phyloP scores from a whole-genome alignment of 2,329 filamentous ascomycete species.

The Niveomyces coronatus region DNA sequence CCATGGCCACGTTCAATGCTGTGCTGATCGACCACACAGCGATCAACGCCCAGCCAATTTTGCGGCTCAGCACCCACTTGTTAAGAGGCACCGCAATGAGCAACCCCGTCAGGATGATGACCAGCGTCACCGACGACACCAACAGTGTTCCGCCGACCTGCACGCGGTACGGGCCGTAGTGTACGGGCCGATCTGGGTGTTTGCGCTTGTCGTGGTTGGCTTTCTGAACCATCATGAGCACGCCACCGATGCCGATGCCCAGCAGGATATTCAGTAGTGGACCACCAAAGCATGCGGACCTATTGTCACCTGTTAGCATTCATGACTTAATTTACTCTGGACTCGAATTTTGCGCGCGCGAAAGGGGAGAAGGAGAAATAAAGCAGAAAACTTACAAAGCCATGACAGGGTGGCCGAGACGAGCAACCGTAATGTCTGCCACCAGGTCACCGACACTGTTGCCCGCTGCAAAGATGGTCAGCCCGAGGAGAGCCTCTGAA shows the following conservation, averaged over 20 bases:
- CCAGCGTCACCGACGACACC: conserved; percentile 72
- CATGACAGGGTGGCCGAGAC: conserved; percentile 94
- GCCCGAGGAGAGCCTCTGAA: conserved; percentile 84
- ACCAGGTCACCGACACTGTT: conserved; percentile 93
- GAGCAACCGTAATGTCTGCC: conserved; percentile 86
- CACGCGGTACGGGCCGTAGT: conserved; percentile 71
- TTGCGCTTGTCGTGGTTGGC: conserved; percentile 56
- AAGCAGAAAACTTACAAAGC: conserved; percentile 46
- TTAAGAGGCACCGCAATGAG: conserved; percentile 76
- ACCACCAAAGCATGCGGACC: conserved; percentile 91
- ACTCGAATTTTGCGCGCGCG: conserved; percentile 16
- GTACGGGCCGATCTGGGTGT: conserved; percentile 53
- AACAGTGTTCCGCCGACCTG: conserved; percentile 76
- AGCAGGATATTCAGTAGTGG: conserved; percentile 96
- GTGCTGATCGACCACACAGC: conserved; percentile 74
- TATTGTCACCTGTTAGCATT: conserved; percentile 17
- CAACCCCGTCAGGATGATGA: conserved; percentile 69
- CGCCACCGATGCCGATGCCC: conserved; percentile 83
- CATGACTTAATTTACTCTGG: background rate
- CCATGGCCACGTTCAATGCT: conserved; percentile 68
- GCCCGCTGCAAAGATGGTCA: conserved; percentile 93
- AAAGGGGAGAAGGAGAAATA: background rate
- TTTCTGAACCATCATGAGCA: conserved; percentile 71
- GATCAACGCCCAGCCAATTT: conserved; percentile 74
- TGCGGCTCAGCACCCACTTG: conserved; percentile 73